Conservation (phyloP, 2,329 filamentous ascomycete species). For the Paraphoma chrysanthemicola region DNA sequence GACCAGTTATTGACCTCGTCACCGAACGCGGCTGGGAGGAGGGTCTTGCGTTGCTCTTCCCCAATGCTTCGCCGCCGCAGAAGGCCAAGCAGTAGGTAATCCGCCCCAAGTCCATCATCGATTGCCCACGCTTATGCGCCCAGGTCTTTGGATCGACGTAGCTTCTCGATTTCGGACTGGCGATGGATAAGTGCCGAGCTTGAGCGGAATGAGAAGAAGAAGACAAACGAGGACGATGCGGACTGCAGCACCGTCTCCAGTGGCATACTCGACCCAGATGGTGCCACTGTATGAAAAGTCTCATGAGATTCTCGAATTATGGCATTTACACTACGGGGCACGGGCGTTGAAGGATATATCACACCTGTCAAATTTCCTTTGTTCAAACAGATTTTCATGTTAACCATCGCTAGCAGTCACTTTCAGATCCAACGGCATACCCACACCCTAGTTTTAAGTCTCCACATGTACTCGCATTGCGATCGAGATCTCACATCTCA, state of each 20-base stretch:
- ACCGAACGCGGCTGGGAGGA: constrained; percentile 47
- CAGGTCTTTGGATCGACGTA: constrained; percentile 9
- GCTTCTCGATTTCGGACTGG: constrained; percentile 27
- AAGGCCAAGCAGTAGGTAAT: constrained; percentile 37
- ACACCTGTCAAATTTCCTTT: not conserved
- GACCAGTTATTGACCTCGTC: constrained; percentile 42
- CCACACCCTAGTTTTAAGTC: no score
- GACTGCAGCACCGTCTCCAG: constrained; percentile 19
- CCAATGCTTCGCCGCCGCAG: constrained; percentile 22
- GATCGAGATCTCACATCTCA: no score
- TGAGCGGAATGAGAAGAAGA: constrained; percentile 6
- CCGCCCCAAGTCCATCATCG: constrained; percentile 1
- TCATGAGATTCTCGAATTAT: not conserved
- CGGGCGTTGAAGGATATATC: not conserved
- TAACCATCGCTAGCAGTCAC: no score
- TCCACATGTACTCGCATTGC: no score
- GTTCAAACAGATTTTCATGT: no score
- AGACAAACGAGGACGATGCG: constrained; percentile 8
- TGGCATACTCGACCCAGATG: constrained; percentile 1
- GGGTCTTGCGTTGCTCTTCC: constrained; percentile 41
- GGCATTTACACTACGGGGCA: no score
- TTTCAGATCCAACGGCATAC: no score
- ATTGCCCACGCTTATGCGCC: not conserved
- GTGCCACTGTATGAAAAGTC: not conserved
- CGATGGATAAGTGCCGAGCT: constrained; percentile 21